Conservation (phyloP, 2,329 filamentous ascomycete genomes). For the Fusarium caatingaense region DNA sequence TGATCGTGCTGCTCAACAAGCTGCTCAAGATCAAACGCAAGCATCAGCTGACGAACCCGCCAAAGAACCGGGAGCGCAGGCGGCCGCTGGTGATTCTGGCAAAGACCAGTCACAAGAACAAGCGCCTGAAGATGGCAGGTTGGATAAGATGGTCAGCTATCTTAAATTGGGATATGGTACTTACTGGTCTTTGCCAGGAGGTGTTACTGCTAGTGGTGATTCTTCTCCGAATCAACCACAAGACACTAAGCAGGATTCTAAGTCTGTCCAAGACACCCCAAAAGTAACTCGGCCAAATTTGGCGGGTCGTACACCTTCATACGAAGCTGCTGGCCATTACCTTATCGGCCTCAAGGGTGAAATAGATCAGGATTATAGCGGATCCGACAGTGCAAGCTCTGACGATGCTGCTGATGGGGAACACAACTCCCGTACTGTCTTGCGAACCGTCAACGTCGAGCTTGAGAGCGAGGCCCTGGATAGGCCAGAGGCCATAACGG, state of each 20-base stretch:
- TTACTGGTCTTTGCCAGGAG: slow-evolving; percentile 66
- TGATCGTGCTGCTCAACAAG: slow-evolving; percentile 24
- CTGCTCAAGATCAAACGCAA: slow-evolving; percentile 1
- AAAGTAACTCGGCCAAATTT: slow-evolving; percentile 25
- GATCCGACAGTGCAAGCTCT: slow-evolving; percentile 47
- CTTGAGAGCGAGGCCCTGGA: slow-evolving; percentile 58
- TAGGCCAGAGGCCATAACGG: slow-evolving; percentile 58
- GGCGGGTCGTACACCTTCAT: slow-evolving; percentile 37
- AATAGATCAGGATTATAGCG: slow-evolving; percentile 61
- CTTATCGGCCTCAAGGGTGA: slow-evolving; percentile 76
- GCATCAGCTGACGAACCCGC: neutral
- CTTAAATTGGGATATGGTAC: slow-evolving; percentile 75
- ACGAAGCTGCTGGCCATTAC: slow-evolving; percentile 61
- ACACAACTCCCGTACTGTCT: slow-evolving; percentile 65
- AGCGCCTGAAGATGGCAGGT: slow-evolving; percentile 50
- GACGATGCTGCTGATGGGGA: slow-evolving; percentile 50
- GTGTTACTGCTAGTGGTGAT: slow-evolving; percentile 12
- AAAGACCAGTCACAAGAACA: slow-evolving; percentile 34
- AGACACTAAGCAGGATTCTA: slow-evolving; percentile 24
- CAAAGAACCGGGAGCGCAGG: neutral
- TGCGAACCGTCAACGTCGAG: slow-evolving; percentile 76
- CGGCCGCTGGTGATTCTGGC: neutral
- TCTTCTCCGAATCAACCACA: slow-evolving; percentile 29
- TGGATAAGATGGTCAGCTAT: slow-evolving; percentile 70
- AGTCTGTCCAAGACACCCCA: slow-evolving; percentile 14